Evolutionary conservation across 2,329 filamentous ascomycete genomes (phyloP), one percentile per base, ranked within the genome.

Genomic region (Coniochaeta ligniaria): DNA sequence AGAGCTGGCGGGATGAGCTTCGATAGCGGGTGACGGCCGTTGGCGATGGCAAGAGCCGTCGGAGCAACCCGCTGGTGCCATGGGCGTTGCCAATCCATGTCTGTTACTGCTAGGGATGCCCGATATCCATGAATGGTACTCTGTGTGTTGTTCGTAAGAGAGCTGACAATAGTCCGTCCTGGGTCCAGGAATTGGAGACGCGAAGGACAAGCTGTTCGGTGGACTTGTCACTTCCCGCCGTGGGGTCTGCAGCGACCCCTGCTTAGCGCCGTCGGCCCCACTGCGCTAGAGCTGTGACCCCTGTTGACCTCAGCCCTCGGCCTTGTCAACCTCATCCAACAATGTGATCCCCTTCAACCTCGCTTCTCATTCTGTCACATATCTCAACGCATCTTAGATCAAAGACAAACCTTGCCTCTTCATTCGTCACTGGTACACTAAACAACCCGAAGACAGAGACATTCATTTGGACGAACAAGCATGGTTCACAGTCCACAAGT

Each of bases 201-300:
- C 50, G 31, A 55, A 31, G 26, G 50, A 55, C 26, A 55, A 55
- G 26, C 50, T 55, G 50, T 55, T 55, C 31, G 50, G 26, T 55
- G n/a, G 90, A 92, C 61, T 89, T 82, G 62, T 81, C 69, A 92
- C 61, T 89, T 82, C 63, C 81, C 69, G 41, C 5, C 6, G 6
- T 22, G 43, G 43, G 43, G n/a, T 47, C 8, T 47, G 43, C 43
- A 24, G 43, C 4, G n/a, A 22, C 43, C 43, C 43, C 20, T 47
- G 43, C 22, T 20, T 55, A 55, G 52, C 52, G 17, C 17, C 26
- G 17, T 14, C 26, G 26, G 52, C 43, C 43, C 20, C 47, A 31
- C 12, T 12, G 6, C 24, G 47, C 47, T 31, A 28, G 5, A 28
- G 14, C 26, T 31, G 47, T 52, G 14, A 52, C 9, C 47, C 24